Evolutionary conservation across 1,284 basidiomycete genomes (phyloP).

Genomic region (Sanghuangporus baumii): DNA sequence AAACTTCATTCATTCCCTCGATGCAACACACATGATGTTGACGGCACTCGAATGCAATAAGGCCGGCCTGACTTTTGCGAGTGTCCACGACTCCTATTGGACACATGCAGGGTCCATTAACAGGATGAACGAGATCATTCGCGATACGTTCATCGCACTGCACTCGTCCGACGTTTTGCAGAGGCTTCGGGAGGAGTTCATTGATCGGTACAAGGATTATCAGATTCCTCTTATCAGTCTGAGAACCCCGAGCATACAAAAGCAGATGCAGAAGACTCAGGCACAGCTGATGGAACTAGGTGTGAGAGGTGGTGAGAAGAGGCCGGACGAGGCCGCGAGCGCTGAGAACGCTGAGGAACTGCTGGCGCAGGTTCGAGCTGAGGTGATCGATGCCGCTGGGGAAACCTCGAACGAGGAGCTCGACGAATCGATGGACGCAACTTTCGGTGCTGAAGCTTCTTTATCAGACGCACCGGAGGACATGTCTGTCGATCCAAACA

Average conservation of each 20-base stretch:
- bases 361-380: not conserved
- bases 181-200: conserved; percentile 41
- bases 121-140: conserved; percentile 85
- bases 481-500: too few species aligned
- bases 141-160: conserved; percentile 90
- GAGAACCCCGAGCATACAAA: conserved; percentile 24
- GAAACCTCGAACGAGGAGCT: not conserved
- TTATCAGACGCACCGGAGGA: not conserved
- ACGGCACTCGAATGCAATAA: conserved; percentile 85
- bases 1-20: conserved; percentile 97
- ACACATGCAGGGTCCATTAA: conserved; percentile 90
- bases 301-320: conserved; percentile 27
- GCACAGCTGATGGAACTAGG: conserved; percentile 40
- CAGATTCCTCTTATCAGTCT: conserved; percentile 64
- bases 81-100: conserved; percentile 99
- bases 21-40: conserved; percentile 98
- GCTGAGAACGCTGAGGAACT: not conserved
- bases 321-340: conserved; percentile 17
- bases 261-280: conserved; percentile 30
- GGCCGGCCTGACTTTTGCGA: conserved; percentile 68
- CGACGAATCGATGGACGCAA: not conserved
- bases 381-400: not conserved
- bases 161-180: conserved; percentile 85
- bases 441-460: not conserved
- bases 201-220: conserved; percentile 72